Percentiles rank a stretch among this genome's conserved stretches.
Evolutionary conservation across 1,139 yeast genomes (phyloP).

Genomic region (Blastobotrys malaysiensis): DNA sequence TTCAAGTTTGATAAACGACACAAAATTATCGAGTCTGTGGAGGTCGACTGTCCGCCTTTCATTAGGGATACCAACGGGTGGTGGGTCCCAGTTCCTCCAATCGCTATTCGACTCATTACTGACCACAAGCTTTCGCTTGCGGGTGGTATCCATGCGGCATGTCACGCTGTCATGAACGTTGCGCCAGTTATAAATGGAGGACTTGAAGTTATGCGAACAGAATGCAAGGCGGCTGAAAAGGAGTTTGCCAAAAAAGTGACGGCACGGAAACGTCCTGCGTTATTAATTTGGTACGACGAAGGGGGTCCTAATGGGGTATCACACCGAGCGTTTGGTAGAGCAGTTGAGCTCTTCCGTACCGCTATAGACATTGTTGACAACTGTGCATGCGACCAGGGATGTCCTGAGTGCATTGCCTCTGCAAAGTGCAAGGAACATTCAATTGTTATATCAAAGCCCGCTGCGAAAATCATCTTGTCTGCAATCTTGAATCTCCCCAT

Average conservation of each 20-base stretch:
- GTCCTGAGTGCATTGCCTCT: slow-evolving; percentile 82
- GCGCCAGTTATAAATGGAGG: slow-evolving; percentile 62
- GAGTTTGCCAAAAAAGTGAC: slow-evolving; percentile 77
- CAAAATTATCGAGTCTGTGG: slow-evolving; percentile 84
- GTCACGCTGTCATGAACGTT: slow-evolving; percentile 78
- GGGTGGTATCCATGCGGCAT: slow-evolving; percentile 96
- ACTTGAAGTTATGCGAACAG: slow-evolving; percentile 69
- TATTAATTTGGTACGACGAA: slow-evolving; percentile 77
- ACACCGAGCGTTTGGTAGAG: slow-evolving; percentile 69
- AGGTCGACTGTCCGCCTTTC: slow-evolving; percentile 85
- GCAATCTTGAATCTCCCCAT: slow-evolving; percentile 41
- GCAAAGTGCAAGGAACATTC: slow-evolving; percentile 75
- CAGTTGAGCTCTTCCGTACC: slow-evolving; percentile 56
- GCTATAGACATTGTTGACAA: slow-evolving; percentile 54
- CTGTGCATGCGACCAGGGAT: slow-evolving; percentile 82
- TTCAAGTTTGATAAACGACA: slow-evolving; percentile 75
- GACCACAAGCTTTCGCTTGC: slow-evolving; percentile 61
- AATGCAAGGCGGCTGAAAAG: slow-evolving; percentile 95
- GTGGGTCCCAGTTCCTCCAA: slow-evolving; percentile 80
- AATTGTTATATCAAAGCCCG: slow-evolving; percentile 80
- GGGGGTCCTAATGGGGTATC: slow-evolving; percentile 89
- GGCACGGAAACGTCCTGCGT: slow-evolving; percentile 70
- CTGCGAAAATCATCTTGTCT: slow-evolving; percentile 65
- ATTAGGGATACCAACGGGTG: slow-evolving; percentile 66
- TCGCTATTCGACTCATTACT: slow-evolving; percentile 53